Percentiles rank a stretch among this genome's conserved stretches.
Conservation (phyloP, 1,284 basidiomycete species). For the Omphalotus olearius region DNA sequence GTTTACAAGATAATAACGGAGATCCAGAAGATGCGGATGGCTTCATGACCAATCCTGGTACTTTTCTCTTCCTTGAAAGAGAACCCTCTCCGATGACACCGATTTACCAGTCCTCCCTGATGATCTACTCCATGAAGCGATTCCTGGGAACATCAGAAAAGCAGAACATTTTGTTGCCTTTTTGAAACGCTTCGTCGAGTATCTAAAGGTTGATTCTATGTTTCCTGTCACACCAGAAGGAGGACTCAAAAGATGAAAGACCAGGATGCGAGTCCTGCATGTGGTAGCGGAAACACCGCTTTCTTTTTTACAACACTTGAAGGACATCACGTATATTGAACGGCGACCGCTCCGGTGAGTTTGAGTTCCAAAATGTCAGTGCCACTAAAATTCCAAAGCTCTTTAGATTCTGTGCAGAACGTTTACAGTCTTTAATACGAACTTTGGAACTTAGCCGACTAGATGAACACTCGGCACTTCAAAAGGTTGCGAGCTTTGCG, state of each 20-base stretch:
- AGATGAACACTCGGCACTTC: constrained; percentile 89
- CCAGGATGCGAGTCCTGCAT: constrained; percentile 96
- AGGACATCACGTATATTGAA: constrained; percentile 99
- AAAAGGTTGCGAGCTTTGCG: constrained; percentile 96
- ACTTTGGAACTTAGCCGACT: constrained; percentile 89
- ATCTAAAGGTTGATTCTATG: constrained; percentile 74
- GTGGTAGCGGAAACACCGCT: constrained; percentile 99
- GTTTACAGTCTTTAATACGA: constrained; percentile 89
- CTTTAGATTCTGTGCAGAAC: constrained; percentile 90
- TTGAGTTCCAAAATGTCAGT: neutral
- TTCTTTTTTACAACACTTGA: constrained; percentile 98
- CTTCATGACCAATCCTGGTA: constrained; percentile 89
- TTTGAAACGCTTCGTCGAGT: constrained; percentile 97
- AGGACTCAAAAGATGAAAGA: constrained; percentile 42
- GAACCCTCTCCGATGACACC: constrained; percentile 8
- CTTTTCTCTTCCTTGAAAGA: constrained; percentile 10
- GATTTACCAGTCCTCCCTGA: constrained; percentile 76
- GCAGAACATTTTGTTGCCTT: constrained; percentile 99
- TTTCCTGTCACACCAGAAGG: neutral
- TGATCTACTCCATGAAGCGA: constrained; percentile 91
- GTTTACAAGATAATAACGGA: constrained; percentile 75
- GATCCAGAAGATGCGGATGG: constrained; percentile 70
- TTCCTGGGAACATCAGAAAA: constrained; percentile 97
- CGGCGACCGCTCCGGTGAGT: constrained; percentile 85
- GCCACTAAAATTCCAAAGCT: constrained; percentile 11